phyloP scores from a whole-genome alignment of 1,139 yeast species.

The Debaryomyces nepalensis region DNA sequence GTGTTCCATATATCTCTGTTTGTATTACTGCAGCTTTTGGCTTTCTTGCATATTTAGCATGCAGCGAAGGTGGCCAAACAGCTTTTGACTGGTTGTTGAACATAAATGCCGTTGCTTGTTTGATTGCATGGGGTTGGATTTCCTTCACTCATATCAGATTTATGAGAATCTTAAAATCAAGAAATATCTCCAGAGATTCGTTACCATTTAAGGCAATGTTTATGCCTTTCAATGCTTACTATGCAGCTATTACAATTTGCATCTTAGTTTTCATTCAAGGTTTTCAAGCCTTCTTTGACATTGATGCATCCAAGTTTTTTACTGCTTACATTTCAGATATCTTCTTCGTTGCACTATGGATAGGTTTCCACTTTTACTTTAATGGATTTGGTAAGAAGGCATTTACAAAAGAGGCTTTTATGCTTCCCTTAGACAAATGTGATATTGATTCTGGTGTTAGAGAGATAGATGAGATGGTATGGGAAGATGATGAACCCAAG shows the following conservation, averaged over 20 bases:
- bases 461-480: slow-evolving; percentile 55
- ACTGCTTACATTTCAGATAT: slow-evolving; percentile 70
- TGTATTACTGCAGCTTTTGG: not conserved
- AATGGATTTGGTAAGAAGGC: slow-evolving; percentile 42
- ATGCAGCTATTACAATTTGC: slow-evolving; percentile 54
- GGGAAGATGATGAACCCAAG: slow-evolving; percentile 56
- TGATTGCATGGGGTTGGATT: slow-evolving; percentile 75
- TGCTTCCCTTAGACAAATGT: slow-evolving; percentile 55
- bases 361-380: slow-evolving; percentile 55
- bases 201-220: slow-evolving; percentile 71
- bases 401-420: slow-evolving; percentile 36
- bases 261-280: slow-evolving; percentile 73
- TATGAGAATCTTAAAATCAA: slow-evolving; percentile 59
- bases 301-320: slow-evolving; percentile 60
- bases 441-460: slow-evolving; percentile 67
- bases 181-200: slow-evolving; percentile 65
- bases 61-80: slow-evolving; percentile 59
- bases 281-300: slow-evolving; percentile 59
- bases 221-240: slow-evolving; percentile 69
- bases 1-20: not conserved
- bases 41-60: slow-evolving; percentile 46
- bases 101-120: slow-evolving; percentile 77
- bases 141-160: slow-evolving; percentile 68
- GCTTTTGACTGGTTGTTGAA: slow-evolving; percentile 88
- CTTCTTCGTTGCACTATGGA: slow-evolving; percentile 56